Conservation (phyloP, 371 early-diverging fungal species). For the Mortierella sp. region DNA sequence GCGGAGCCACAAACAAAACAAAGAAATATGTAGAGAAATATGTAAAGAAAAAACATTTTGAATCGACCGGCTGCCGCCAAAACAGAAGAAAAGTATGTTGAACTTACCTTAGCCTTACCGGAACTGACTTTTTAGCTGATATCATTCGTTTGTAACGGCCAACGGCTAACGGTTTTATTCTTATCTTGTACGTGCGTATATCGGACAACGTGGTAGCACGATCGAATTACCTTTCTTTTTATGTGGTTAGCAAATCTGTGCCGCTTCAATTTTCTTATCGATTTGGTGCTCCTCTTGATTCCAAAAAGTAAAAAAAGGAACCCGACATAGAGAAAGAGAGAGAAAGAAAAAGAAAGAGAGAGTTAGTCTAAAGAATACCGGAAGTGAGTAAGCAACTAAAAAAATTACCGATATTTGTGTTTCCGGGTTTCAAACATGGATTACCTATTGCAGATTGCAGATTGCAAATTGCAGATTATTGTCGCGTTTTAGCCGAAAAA, state of each 20-base stretch:
- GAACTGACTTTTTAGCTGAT: neutral
- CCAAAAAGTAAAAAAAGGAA: no score
- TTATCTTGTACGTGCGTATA: no score
- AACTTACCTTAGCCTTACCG: neutral
- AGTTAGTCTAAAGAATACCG: no score
- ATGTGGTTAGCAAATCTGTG: constrained; percentile 10
- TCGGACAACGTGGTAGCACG: neutral
- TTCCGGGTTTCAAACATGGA: no score
- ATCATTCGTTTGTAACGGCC: no score
- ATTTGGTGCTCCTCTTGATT: constrained; percentile 7
- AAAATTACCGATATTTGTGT: no score
- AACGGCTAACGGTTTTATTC: no score
- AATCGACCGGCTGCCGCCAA: no score
- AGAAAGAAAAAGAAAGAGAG: neutral
- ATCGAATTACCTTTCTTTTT: neutral
- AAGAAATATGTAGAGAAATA: neutral
- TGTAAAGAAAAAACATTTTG: neutral
- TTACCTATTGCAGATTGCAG: no score
- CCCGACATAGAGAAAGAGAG: neutral
- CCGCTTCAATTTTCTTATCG: constrained; percentile 17
- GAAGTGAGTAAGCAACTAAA: no score
- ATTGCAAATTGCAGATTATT: no score
- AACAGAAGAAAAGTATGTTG: neutral
- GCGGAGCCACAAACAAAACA: constrained; percentile 15
- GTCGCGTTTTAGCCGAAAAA: no score